Evolutionary conservation across 441 rosid genomes (phyloP).

Genomic region (Aquilaria agallochum): DNA sequence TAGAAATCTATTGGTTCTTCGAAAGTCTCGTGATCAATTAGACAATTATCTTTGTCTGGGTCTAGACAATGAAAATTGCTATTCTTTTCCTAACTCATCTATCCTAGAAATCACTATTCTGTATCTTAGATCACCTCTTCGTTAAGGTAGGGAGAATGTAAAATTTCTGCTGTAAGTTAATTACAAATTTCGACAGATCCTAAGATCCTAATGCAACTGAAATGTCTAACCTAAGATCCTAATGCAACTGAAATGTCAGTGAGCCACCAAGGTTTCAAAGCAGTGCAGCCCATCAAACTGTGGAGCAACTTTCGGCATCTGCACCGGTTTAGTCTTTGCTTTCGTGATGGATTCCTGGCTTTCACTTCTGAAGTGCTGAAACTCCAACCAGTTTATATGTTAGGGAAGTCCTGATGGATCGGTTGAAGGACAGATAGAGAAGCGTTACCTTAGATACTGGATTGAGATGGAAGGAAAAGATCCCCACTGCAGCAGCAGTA

Average conservation of each 20-base stretch:
- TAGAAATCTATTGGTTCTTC: too few species aligned
- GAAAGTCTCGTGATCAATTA: too few species aligned
- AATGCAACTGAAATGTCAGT: neutral
- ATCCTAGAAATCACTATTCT: too few species aligned
- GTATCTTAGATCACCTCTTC: too few species aligned
- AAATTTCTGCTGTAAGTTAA: too few species aligned
- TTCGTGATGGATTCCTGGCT: neutral
- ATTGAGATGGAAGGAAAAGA: conserved; percentile 18
- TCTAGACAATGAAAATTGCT: too few species aligned
- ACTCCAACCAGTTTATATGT: neutral
- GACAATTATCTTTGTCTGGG: too few species aligned
- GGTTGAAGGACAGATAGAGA: neutral
- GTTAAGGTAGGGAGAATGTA: too few species aligned
- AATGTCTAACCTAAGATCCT: too few species aligned
- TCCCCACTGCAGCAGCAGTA: conserved; percentile 24
- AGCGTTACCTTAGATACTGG: conserved; percentile 15
- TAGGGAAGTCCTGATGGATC: neutral
- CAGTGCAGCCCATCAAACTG: conserved; percentile 38
- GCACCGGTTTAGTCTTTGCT: neutral
- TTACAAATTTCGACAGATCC: too few species aligned
- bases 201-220: too few species aligned
- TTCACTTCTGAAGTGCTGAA: conserved; percentile 20
- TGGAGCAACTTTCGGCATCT: conserved; percentile 30
- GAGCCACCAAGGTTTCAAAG: conserved; percentile 34
- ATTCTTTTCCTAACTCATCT: too few species aligned